Conservation (phyloP, 2,329 filamentous ascomycete genomes). For the Paraconiothyrium brasiliense region DNA sequence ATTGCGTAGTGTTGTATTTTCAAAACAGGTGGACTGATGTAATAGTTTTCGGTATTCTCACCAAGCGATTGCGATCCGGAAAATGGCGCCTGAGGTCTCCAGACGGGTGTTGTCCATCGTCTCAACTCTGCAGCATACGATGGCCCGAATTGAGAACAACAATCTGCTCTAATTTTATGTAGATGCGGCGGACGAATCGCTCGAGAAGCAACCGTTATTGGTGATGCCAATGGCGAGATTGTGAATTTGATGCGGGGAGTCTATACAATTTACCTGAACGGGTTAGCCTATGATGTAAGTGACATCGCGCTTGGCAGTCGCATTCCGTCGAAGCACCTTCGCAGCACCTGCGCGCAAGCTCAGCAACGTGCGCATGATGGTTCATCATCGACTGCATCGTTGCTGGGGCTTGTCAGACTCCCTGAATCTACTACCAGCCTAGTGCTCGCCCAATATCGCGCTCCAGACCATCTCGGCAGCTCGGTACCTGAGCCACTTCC, state of each 20-base stretch:
- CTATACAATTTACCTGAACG: conserved; percentile 24
- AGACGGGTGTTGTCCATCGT: background rate
- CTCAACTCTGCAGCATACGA: background rate
- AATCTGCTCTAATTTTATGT: no score
- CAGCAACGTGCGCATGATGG: conserved; percentile 23
- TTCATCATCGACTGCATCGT: conserved; percentile 11
- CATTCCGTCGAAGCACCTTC: conserved; percentile 18
- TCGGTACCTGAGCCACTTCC: background rate
- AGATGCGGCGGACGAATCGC: no score
- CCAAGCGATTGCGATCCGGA: background rate
- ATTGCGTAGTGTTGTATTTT: background rate
- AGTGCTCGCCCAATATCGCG: conserved; percentile 10
- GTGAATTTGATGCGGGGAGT: no score
- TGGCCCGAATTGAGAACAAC: background rate
- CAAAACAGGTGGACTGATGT: background rate
- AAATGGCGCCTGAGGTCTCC: background rate
- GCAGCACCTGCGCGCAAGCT: conserved; percentile 19
- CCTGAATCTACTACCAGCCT: conserved; percentile 6
- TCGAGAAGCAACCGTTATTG: background rate
- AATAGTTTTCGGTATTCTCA: background rate
- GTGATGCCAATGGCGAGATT: no score
- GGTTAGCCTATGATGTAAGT: conserved; percentile 28
- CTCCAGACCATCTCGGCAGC: conserved; percentile 2
- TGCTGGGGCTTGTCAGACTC: conserved; percentile 3
- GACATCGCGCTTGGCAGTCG: conserved; percentile 12